phyloP scores from a whole-genome alignment of 306 rosid species.

The Quercus dentata region DNA sequence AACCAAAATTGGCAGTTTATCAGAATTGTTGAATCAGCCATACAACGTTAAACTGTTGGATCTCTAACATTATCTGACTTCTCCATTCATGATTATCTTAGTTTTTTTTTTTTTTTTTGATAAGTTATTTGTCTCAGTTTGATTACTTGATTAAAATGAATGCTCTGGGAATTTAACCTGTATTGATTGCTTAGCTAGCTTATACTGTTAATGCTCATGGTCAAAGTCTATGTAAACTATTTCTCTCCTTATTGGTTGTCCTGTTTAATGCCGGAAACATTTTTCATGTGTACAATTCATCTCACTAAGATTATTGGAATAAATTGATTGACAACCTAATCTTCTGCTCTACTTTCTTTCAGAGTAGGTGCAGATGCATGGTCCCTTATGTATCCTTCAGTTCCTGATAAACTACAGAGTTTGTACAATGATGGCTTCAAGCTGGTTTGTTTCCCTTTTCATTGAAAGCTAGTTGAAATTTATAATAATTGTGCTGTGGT shows the following conservation, averaged over 20 bases:
- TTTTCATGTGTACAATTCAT: neutral
- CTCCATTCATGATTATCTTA: neutral
- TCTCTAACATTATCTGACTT: neutral
- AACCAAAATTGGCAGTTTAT: neutral
- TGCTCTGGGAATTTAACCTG: no score
- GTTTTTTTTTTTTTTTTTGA: no score
- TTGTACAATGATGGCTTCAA: constrained; percentile 82
- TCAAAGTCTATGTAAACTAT: neutral
- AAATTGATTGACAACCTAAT: constrained; percentile 1
- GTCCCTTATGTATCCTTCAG: constrained; percentile 78
- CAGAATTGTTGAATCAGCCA: neutral
- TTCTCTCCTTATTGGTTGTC: neutral
- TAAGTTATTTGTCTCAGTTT: no score
- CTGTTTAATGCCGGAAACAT: neutral
- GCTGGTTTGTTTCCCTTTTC: constrained; percentile 56
- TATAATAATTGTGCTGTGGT: neutral
- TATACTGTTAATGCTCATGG: no score
- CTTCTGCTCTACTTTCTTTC: constrained; percentile 39
- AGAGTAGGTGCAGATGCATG: constrained; percentile 80
- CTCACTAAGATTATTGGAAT: neutral
- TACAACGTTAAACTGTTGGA: neutral
- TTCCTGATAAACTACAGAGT: constrained; percentile 80
- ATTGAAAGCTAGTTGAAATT: constrained; percentile 11
- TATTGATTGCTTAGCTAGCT: no score
- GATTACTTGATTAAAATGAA: no score